phyloP scores from a whole-genome alignment of 2,329 filamentous ascomycete genomes.

The Endocalyx cinctus region DNA sequence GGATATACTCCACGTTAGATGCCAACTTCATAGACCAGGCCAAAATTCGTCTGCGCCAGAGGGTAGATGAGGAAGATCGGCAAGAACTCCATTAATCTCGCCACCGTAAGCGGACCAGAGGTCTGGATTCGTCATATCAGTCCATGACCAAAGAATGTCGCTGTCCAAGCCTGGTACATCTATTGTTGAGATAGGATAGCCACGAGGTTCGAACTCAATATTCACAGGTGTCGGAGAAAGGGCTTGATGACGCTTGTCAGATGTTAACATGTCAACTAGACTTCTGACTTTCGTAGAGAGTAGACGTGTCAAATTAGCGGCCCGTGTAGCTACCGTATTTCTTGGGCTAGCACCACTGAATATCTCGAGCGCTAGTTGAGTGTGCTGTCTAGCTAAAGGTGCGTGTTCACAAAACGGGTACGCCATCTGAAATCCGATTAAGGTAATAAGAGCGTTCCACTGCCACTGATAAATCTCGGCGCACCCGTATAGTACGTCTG shows the following conservation, averaged over 20 bases:
- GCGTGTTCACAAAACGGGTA: conserved; percentile 9
- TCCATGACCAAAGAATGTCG: conserved; percentile 8
- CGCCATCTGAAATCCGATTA: conserved; percentile 11
- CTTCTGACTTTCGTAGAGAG: conserved; percentile 7
- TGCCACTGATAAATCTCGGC: conserved; percentile 12
- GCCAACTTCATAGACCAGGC: conserved; percentile 1
- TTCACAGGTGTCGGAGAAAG: no score
- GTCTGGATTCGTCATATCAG: conserved; percentile 6
- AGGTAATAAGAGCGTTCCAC: conserved; percentile 11
- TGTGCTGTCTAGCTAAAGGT: conserved; percentile 5
- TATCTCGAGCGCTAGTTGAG: conserved; percentile 6
- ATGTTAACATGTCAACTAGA: conserved; percentile 8
- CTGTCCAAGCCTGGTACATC: conserved; percentile 2
- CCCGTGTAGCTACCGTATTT: conserved; percentile 7
- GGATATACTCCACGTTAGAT: no score
- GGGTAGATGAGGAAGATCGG: conserved; percentile 8
- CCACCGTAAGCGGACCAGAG: conserved; percentile 8
- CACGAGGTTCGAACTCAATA: no score
- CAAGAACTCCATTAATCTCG: conserved; percentile 8
- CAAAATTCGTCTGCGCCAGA: conserved; percentile 7
- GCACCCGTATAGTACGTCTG: conserved; percentile 8
- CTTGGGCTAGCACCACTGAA: conserved; percentile 5
- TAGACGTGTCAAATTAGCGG: conserved; percentile 5
- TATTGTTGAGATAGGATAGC: no score
- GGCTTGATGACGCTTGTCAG: no score